Percentiles rank a stretch among this genome's conserved stretches.
These are phyloP conservation scores for Paxillus rubicundulus DNA, from an alignment of 768 basidiomycete genomes.

Conservation along the genomic window DNA sequence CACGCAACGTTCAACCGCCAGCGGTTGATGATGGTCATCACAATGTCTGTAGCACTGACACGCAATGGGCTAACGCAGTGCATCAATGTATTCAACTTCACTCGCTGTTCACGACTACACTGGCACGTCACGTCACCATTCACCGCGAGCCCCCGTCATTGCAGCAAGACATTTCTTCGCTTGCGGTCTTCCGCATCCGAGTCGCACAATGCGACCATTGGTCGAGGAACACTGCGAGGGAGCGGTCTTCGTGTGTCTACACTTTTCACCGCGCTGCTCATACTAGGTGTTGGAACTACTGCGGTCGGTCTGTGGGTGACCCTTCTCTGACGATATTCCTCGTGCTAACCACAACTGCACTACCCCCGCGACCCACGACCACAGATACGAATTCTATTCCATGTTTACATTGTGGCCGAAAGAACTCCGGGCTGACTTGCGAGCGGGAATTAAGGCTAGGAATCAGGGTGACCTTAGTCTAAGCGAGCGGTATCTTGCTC, in stretches of 20 bases:
- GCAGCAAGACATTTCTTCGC: not conserved
- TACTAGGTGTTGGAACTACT: conserved; percentile 39
- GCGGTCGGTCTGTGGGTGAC: conserved; percentile 42
- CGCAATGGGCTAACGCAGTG: conserved; percentile 3
- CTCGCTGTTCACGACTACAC: not conserved
- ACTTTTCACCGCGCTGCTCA: conserved; percentile 38
- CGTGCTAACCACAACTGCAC: not conserved
- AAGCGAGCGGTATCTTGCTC: conserved; percentile 50
- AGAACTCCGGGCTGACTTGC: conserved; percentile 61
- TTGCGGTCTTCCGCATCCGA: conserved; percentile 12
- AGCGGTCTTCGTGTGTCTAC: conserved; percentile 35
- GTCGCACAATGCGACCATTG: not conserved
- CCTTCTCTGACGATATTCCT: not conserved
- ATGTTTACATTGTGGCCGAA: conserved; percentile 65
- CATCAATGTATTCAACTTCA: not conserved
- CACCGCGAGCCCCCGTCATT: not conserved
- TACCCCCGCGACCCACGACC: not conserved
- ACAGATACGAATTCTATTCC: conserved; percentile 55
- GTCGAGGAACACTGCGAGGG: conserved; percentile 8
- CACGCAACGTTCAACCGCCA: not conserved
- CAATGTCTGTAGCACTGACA: not conserved
- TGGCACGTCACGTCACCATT: not conserved
- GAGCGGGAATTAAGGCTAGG: conserved; percentile 62
- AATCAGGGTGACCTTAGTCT: conserved; percentile 51
- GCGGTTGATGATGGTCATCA: not conserved